These are phyloP conservation scores for Tricladium varicosporioides DNA, from an alignment of 2,329 filamentous ascomycete genomes.

Conservation along the genomic window DNA sequence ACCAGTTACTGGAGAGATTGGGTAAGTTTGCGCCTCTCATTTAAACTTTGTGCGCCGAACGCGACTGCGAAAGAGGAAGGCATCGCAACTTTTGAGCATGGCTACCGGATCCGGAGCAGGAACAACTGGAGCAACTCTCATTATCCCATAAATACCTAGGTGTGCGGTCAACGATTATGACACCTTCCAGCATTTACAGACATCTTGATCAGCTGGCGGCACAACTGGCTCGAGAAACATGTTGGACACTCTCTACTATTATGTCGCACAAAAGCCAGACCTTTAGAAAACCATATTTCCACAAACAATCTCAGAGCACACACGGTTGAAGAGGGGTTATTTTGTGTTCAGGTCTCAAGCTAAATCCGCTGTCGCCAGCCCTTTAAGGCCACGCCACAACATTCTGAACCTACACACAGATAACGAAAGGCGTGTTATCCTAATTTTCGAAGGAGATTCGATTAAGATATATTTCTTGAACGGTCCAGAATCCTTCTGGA, in stretches of 20 bases:
- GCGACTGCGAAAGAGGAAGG: conserved; percentile 6
- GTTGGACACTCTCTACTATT: neutral
- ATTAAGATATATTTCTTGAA: no score
- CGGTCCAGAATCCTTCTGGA: no score
- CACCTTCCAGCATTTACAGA: neutral
- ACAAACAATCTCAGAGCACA: neutral
- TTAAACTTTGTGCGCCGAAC: conserved; percentile 19
- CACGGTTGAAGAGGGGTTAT: neutral
- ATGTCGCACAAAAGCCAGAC: neutral
- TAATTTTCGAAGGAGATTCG: no score
- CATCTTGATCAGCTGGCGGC: neutral
- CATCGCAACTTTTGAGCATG: conserved; percentile 1
- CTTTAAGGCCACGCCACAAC: no score
- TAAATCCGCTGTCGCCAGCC: no score
- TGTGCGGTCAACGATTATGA: neutral
- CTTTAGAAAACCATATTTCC: neutral
- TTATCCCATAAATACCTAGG: neutral
- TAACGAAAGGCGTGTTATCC: no score
- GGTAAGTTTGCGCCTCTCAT: conserved; percentile 60
- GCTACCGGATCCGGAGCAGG: neutral
- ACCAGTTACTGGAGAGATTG: conserved; percentile 99
- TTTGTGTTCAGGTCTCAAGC: neutral
- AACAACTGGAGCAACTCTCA: neutral
- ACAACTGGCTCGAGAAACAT: neutral
- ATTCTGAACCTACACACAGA: no score